These are phyloP conservation scores for Coemansia sp. DNA, from an alignment of 192 early-diverging fungal species.

Conservation along the genomic window DNA sequence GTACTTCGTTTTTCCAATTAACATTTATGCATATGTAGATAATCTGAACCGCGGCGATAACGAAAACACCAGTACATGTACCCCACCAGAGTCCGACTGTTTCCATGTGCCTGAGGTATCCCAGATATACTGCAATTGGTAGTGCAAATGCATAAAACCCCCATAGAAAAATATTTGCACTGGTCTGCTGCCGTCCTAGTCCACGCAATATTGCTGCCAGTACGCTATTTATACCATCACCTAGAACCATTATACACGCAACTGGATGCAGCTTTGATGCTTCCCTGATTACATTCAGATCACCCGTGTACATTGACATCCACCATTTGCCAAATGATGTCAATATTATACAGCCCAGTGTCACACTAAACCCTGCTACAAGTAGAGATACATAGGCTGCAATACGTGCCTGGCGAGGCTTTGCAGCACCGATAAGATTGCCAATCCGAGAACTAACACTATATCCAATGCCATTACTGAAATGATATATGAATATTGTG, in stretches of 20 bases:
- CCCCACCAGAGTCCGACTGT: slow-evolving; percentile 35
- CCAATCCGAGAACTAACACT: no score
- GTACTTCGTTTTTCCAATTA: slow-evolving; percentile 22
- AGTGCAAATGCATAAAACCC: slow-evolving; percentile 51
- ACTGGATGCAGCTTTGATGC: slow-evolving; percentile 71
- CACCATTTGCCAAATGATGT: slow-evolving; percentile 25
- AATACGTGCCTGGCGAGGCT: no score
- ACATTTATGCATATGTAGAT: slow-evolving; percentile 4
- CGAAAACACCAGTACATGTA: slow-evolving; percentile 12
- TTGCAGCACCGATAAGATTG: no score
- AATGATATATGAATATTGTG: slow-evolving; percentile 69
- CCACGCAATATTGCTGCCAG: slow-evolving; percentile 56
- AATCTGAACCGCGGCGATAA: slow-evolving; percentile 1
- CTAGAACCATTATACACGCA: slow-evolving; percentile 62
- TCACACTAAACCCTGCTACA: slow-evolving; percentile 57
- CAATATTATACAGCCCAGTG: slow-evolving; percentile 7
- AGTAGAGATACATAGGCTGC: slow-evolving; percentile 53
- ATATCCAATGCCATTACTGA: background rate
- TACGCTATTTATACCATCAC: slow-evolving; percentile 59
- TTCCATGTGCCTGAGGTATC: slow-evolving; percentile 24
- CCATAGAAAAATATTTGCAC: slow-evolving; percentile 50
- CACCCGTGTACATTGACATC: slow-evolving; percentile 62
- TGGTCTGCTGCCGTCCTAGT: slow-evolving; percentile 47
- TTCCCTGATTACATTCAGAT: slow-evolving; percentile 65
- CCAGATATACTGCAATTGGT: slow-evolving; percentile 50